Evolutionary conservation across 768 basidiomycete genomes (phyloP), one percentile per base, ranked within the genome.

Genomic region (Paxillus involutus): DNA sequence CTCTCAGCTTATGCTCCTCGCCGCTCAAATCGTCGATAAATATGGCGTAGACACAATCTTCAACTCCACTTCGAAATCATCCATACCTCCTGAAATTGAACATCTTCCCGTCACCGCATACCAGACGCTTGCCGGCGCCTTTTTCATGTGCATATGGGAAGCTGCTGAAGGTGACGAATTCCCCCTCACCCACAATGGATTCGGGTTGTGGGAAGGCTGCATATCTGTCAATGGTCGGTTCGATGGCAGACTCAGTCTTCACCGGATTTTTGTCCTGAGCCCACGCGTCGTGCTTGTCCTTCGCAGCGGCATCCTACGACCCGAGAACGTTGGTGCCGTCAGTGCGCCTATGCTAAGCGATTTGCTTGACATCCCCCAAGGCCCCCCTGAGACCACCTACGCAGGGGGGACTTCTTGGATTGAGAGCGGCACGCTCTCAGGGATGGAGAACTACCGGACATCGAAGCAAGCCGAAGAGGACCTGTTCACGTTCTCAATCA

Each of bases 71-170:
- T 2, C 3, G 14, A 30, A 36, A n/a, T 49, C 54, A 0, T 35
- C 52, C 12, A 35, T 58, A 32, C 21, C 43, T 17, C 32, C 52
- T 14, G 53, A 55, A 11, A 37, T 49, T 24, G 66, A 68, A 26
- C 58, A 63, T 30, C 62, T 51, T 39, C 55, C 60, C 8, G 58
- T 67, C 11, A 2, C 47, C 16, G 56, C 63, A 29, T 75, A 75
- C 56, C 63, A 62, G 44, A 44, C 37, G 47, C 49, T 64, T 10
- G 62, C 66, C n/a, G 66, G 69, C 40, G 51, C 56, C 35, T 67
- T 66, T 51, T 71, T 66, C 62, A 60, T 72, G 46, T 66, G 72
- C 17, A 59, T 75, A 53, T 74, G 71, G 70, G 64, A 70, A 52
- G 73, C 72, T 16, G 67, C 69, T 32, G 58, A 63, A 17, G 69